These are phyloP conservation scores for Penicillium sp. DNA, from an alignment of 2,329 filamentous ascomycete species.

Conservation along the genomic window DNA sequence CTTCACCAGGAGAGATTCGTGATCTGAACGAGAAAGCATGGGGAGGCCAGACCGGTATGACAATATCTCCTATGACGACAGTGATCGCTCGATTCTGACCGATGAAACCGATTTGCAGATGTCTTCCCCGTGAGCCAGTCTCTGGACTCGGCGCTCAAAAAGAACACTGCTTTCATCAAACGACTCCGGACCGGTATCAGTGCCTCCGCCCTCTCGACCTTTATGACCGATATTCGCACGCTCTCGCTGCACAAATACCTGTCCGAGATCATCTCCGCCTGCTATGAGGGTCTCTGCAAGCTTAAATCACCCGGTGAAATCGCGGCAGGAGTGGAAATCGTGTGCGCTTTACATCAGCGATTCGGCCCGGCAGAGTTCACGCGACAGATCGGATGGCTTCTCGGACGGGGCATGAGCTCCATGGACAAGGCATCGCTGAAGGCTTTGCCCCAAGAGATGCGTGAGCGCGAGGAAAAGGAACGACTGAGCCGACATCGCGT, in stretches of 20 bases:
- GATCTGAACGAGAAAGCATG: constrained; percentile 81
- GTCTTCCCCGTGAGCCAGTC: constrained; percentile 70
- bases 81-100: constrained; percentile 7
- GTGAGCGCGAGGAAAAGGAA: constrained; percentile 94
- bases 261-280: constrained; percentile 92
- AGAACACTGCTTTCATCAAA: constrained; percentile 98
- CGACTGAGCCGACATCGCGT: constrained; percentile 78
- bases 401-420: constrained; percentile 84
- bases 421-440: constrained; percentile 84
- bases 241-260: constrained; percentile 93
- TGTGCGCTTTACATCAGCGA: constrained; percentile 90
- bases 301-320: constrained; percentile 90
- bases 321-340: constrained; percentile 83
- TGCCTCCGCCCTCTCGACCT: constrained; percentile 69
- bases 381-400: constrained; percentile 81
- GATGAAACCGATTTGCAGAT: constrained; percentile 49
- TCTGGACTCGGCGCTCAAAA: constrained; percentile 92
- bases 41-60: constrained; percentile 76
- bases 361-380: constrained; percentile 90
- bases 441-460: constrained; percentile 68
- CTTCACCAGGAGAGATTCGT: constrained; percentile 71
- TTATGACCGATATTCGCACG: constrained; percentile 82
- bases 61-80: constrained; percentile 6
- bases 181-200: constrained; percentile 86
- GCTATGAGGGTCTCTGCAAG: constrained; percentile 87